Base-by-base conservation (phyloP, 768 basidiomycete genomes). In the Tulasnella sp. region DNA sequence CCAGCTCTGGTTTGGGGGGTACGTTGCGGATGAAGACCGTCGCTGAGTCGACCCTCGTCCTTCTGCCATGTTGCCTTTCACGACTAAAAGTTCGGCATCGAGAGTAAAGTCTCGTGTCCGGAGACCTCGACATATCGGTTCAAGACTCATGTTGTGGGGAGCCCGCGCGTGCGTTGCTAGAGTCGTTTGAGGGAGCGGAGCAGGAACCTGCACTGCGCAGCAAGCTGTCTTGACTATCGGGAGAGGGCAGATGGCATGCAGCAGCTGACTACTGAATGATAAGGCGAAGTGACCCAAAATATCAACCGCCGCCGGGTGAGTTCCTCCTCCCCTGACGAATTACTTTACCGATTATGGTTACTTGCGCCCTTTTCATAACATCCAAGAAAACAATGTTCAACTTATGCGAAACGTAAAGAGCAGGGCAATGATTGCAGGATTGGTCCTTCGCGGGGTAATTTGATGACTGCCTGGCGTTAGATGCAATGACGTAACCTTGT, bases 1-100 rank as follows among this genome's bases (percentile, higher is more conserved):
- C 76, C 89, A 93, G 73, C 84, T 96, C 39, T 92, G 91, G 88
- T 97, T 94, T 81, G 85, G 87, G 40, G 89, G 89, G 38, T 97
- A 91, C 82, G 95, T 95, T 3, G 86, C 97, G 95, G 92, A 96
- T 97, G 79, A 92, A 91, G 82, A 85, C 83, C 75, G 79, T 86
- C 64, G 90, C 95, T 93, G 78, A 76, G 89, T 22, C 22, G 22
- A 49, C 19, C 19, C 49, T 85, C 19, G 34, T 38, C 15, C 74
- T 36, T 36, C 36, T n/a, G 14, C 42, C 42, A n/a, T 29, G 15
- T 58, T 58, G 22, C 31, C 82, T 77, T 15, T 29, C 58, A 64
- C 58, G 25, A 25, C 69, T 6, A 1, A 12, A 71, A 95, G 83
- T 96, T 97, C 83, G 96, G 97, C 2, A 90, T 97, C 81, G 97